Base-by-base conservation (phyloP, 2,329 filamentous ascomycete genomes). In the Alternaria gaisen region DNA sequence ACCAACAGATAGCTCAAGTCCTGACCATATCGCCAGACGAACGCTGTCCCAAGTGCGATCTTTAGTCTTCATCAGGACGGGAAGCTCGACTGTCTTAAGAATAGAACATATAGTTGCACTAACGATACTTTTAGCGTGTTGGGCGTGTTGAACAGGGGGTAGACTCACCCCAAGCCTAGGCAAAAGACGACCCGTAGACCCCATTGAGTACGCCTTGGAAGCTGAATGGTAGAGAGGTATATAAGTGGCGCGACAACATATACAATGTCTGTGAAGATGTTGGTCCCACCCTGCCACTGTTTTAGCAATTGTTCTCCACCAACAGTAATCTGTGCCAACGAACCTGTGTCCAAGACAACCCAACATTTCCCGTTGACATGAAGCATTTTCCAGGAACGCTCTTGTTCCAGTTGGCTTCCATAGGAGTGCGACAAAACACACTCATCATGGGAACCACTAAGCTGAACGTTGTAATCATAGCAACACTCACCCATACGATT, bases 321-420 rank as follows among this genome's bases (percentile, higher is more conserved):
- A 18, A 22, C 7, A 12, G 9, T 38, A 12, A 10, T 18, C 24
- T 1, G 30, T 6, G 20, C 7, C 3, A 14, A 57, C 40, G 3
- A 41, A 63, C 61, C 43, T 69, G 67, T 63, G 22, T 70, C 20
- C 3, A 20, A 70, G 10, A 64, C 61, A 20, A 73, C 3, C 20
- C 3, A 52, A 5, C 59, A 56, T 9, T 58, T 34, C 6, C 60
- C 30, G 6, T 10, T 58, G 34, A 65, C 43, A 65, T 65, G 58
- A 70, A 74, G 58, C 72, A 74, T 34, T 67, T 65, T 1, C 68
- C 65, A 24, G 60, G 43, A 2, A 72, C 30, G 5, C 20, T 12
- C 36, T 54, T 59, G 26, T 75, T 73, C 71, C 72, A 75, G 26
- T 74, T 74, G 14, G 65, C 61, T 24, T 74, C 70, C n/a, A 74